Conservation (phyloP, 768 basidiomycete species). For the Omphalotus guepiniiformis region DNA sequence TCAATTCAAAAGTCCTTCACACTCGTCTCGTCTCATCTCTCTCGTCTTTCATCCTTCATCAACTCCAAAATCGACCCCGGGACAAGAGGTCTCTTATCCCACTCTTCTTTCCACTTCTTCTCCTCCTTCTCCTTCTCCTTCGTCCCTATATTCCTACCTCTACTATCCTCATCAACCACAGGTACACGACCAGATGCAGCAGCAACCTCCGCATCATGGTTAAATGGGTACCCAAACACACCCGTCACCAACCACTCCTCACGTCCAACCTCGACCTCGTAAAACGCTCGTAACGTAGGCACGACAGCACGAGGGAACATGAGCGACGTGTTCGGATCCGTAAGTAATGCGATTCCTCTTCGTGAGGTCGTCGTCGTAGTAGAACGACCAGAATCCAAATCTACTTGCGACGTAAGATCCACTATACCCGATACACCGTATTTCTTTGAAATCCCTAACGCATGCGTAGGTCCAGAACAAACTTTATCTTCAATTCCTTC, state of each 20-base stretch:
- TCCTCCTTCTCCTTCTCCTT: too few species aligned
- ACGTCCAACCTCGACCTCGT: conserved; percentile 25
- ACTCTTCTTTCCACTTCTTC: conserved; percentile 4
- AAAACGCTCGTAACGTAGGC: conserved; percentile 54
- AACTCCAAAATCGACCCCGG: not conserved
- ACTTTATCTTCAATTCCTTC: conserved; percentile 1
- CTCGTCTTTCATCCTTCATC: too few species aligned
- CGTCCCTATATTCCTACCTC: too few species aligned
- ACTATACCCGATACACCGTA: conserved; percentile 63
- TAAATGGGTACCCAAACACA: conserved; percentile 56
- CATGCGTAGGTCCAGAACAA: conserved; percentile 34
- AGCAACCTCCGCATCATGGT: too few species aligned
- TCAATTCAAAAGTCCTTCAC: too few species aligned
- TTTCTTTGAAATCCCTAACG: conserved; percentile 48
- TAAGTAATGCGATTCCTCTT: conserved; percentile 49
- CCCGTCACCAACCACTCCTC: conserved; percentile 62
- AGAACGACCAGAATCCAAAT: too few species aligned
- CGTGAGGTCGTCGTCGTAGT: conserved; percentile 15
- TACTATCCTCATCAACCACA: not conserved
- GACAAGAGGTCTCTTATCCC: conserved; percentile 4
- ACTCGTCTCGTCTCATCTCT: too few species aligned
- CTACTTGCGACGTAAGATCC: conserved; percentile 35
- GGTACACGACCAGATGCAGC: too few species aligned
- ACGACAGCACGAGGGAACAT: conserved; percentile 64
- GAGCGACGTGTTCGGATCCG: conserved; percentile 71